Evolutionary conservation across 805 yeast genomes (phyloP), one percentile per base, ranked within the genome.

Genomic region (Spencermartinsiella europaea): DNA sequence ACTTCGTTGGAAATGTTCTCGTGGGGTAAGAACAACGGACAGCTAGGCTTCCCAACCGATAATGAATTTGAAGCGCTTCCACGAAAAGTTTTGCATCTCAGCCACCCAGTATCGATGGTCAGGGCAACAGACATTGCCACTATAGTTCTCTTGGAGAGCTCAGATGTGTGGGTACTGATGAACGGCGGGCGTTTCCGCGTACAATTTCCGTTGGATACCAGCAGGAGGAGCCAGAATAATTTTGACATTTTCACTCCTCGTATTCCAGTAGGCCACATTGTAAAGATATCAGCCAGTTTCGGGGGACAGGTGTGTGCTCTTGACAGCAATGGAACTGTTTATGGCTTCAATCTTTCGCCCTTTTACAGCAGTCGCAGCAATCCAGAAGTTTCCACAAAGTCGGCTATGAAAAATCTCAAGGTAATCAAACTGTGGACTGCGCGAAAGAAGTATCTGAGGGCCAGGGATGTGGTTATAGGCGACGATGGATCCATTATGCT

Each of bases 11-110:
- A 74, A 7, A 52, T 83, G 1, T 76, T 67, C 49, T 63, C 78
- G 34, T 87, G 95, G 95, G 96, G 96, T 2, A 65, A 82, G 33
- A 85, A 87, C 58, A 66, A 79, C 31, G 96, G 96, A 0, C 95
- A 87, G 61, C 78, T 87, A 81, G 91, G 91, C 2, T 68, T 76
- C 42, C 55, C 68, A 7, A 22, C 34, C 2, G 51, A 50, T 16
- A 45, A 44, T 21, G 54, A 51, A 58, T 64, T 51, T 59, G 69
- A 5, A 52, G 51, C 38, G 16, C 20, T 40, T 12, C 67, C 58
- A 46, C 51, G 55, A 61, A 68, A 53, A 79, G 80, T 16, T 74
- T 72, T 72, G 17, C 68, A 79, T 37, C 60, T 66, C 27, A 77
- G 73, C 55, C 79, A 69, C 35, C 54, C 46, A 46, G 78, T 86